Conservation (phyloP, 768 basidiomycete species). For the Coprinopsis marcescibilis region DNA sequence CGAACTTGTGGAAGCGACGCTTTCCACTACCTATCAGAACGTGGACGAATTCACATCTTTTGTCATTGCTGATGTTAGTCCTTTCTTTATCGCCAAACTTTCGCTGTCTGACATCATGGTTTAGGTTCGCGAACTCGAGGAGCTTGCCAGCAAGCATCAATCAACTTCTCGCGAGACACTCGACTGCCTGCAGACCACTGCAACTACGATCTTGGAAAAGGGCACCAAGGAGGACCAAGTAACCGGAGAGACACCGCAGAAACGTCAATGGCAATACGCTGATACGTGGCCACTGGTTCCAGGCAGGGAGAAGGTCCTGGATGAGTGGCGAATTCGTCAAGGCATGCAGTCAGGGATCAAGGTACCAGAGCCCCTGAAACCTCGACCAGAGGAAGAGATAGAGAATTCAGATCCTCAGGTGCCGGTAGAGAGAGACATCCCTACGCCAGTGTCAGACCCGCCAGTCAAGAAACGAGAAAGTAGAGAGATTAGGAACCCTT, state of each 20-base stretch:
- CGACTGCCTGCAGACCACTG: slow-evolving; percentile 42
- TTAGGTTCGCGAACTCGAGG: slow-evolving; percentile 37
- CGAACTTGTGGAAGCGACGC: slow-evolving; percentile 16
- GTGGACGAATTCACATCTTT: slow-evolving; percentile 4
- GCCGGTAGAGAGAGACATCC: slow-evolving; percentile 7
- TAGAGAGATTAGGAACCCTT: not conserved
- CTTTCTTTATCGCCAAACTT: not conserved
- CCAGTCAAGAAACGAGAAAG: slow-evolving; percentile 2
- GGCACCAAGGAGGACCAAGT: slow-evolving; percentile 59
- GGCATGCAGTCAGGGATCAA: not conserved
- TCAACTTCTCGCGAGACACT: slow-evolving; percentile 29
- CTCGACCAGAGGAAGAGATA: not conserved
- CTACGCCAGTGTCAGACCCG: no score
- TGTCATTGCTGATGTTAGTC: slow-evolving; percentile 49
- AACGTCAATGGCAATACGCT: slow-evolving; percentile 63
- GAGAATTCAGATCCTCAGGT: slow-evolving; percentile 2
- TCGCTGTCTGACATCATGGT: not conserved
- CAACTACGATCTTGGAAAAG: slow-evolving; percentile 45
- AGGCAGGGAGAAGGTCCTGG: slow-evolving; percentile 55
- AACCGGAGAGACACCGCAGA: slow-evolving; percentile 73
- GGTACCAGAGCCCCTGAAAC: slow-evolving; percentile 17
- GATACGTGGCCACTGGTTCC: slow-evolving; percentile 71
- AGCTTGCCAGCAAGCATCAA: slow-evolving; percentile 2
- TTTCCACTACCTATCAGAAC: slow-evolving; percentile 1
- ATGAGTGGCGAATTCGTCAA: slow-evolving; percentile 18